Evolutionary conservation across 257 asterid species (phyloP).

Genomic region (Jacaranda copaia): DNA sequence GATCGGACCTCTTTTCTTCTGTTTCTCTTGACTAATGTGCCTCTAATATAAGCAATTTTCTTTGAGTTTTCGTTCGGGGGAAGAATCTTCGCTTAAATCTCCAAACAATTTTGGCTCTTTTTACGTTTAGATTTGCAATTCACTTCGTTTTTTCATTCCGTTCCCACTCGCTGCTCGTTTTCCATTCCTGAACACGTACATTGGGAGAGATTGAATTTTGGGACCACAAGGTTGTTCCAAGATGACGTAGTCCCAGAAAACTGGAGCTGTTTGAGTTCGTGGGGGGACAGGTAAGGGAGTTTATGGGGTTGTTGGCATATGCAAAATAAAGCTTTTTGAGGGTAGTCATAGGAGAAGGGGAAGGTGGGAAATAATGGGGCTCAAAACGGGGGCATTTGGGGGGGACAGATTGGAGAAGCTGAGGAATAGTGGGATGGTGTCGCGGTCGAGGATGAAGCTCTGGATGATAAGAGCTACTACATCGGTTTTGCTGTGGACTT

Average conservation of each 20-base stretch:
- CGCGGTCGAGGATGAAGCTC: slow-evolving; percentile 86
- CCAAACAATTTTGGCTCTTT: slow-evolving; percentile 1
- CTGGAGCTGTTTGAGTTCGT: slow-evolving; percentile 17
- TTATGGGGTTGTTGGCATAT: slow-evolving; percentile 57
- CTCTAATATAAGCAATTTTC: slow-evolving; percentile 20
- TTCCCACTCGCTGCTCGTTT: slow-evolving; percentile 13
- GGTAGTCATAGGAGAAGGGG: slow-evolving; percentile 51
- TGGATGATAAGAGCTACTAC: slow-evolving; percentile 93
- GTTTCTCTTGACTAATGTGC: slow-evolving; percentile 31
- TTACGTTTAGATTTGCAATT: slow-evolving; percentile 41
- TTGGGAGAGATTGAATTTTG: slow-evolving; percentile 16
- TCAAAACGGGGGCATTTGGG: slow-evolving; percentile 65
- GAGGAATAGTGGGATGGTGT: slow-evolving; percentile 66
- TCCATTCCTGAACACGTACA: background rate
- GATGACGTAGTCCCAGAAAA: slow-evolving; percentile 32
- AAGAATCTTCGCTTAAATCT: slow-evolving; percentile 38
- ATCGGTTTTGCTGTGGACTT: slow-evolving; percentile 84
- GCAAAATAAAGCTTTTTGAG: slow-evolving; percentile 57
- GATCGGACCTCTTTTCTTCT: slow-evolving; percentile 39
- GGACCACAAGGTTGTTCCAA: slow-evolving; percentile 35
- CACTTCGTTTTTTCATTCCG: background rate
- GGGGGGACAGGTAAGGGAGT: slow-evolving; percentile 21
- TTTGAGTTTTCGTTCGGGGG: slow-evolving; percentile 2
- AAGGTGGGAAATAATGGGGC: slow-evolving; percentile 71
- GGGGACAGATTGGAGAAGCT: slow-evolving; percentile 76